Percentiles rank a stretch among this genome's conserved stretches.
Evolutionary conservation across 371 early-diverging fungal genomes (phyloP).

Genomic region (Umbelopsis sp.): DNA sequence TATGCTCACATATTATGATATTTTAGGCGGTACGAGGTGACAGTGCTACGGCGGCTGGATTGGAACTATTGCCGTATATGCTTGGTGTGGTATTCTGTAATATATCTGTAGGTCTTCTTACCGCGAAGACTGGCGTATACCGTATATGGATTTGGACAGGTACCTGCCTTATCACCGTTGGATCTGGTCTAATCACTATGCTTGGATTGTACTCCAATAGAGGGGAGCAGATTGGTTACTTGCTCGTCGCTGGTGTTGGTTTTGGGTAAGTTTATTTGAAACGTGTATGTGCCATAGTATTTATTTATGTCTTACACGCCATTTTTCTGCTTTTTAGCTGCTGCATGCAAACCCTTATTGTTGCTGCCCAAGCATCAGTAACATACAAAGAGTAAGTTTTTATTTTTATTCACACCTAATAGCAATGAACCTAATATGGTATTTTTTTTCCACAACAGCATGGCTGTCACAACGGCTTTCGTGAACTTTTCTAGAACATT

Average conservation of each 20-base stretch:
- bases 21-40: constrained; percentile 45
- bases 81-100: constrained; percentile 53
- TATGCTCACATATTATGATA: neutral
- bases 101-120: constrained; percentile 48
- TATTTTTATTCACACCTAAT: neutral
- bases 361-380: constrained; percentile 49
- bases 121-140: constrained; percentile 53
- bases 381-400: constrained; percentile 31
- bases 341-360: constrained; percentile 39
- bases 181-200: constrained; percentile 39
- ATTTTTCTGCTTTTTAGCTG: neutral
- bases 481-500: constrained; percentile 50
- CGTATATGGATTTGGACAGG: constrained; percentile 47
- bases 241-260: constrained; percentile 39
- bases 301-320: neutral
- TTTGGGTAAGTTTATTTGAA: constrained; percentile 54
- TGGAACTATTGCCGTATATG: constrained; percentile 66
- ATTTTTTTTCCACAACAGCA: constrained; percentile 15
- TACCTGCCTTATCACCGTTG: constrained; percentile 39
- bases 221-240: constrained; percentile 38
- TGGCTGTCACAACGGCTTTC: constrained; percentile 51
- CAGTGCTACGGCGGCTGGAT: constrained; percentile 58
- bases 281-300: neutral
- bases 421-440: neutral
- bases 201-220: constrained; percentile 33